These are phyloP conservation scores for Amanita polypyramis DNA, from an alignment of 768 basidiomycete genomes.

Conservation along the genomic window DNA sequence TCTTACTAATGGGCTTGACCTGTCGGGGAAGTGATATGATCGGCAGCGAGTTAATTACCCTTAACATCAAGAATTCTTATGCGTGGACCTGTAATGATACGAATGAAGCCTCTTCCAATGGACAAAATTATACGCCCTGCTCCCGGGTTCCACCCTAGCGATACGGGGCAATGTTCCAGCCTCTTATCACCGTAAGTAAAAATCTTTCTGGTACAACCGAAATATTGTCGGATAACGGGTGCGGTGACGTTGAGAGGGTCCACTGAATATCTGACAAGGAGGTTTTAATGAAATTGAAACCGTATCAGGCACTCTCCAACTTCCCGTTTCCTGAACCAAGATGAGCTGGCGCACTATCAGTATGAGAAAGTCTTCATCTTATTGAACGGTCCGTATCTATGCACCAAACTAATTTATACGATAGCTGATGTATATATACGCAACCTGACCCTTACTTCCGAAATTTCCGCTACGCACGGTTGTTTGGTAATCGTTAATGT, in stretches of 20 bases:
- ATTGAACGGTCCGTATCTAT: not conserved
- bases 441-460: not conserved
- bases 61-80: not conserved
- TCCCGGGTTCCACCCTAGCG: not conserved
- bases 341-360: not conserved
- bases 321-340: not conserved
- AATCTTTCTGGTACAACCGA: not conserved
- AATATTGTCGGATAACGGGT: not conserved
- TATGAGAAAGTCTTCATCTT: not conserved
- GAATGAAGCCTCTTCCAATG: not conserved
- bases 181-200: not conserved
- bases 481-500: not conserved
- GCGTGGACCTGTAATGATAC: not conserved
- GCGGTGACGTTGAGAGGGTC: not conserved
- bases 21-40: not conserved
- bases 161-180: too few relatives aligned
- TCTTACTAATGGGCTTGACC: not conserved
- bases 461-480: not conserved
- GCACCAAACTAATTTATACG: not conserved
- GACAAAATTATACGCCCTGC: not conserved
- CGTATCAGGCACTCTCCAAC: not conserved
- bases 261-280: not conserved
- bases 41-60: not conserved
- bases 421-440: not conserved
- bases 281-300: constrained; percentile 1